Base-by-base conservation (phyloP, 2,329 filamentous ascomycete genomes). In the Phoma sp. region DNA sequence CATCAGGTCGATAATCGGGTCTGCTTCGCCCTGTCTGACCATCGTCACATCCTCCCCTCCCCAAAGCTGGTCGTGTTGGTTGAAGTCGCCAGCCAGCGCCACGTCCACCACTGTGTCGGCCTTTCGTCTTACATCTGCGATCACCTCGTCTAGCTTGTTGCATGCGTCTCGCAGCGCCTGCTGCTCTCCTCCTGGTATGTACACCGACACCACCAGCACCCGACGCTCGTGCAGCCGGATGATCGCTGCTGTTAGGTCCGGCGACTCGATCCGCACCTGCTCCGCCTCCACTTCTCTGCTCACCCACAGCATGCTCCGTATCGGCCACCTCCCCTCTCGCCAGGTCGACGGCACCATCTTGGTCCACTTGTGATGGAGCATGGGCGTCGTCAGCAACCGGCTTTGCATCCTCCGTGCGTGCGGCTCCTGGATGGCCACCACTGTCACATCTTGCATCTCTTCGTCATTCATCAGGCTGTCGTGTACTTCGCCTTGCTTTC, bases 221-320 rank as follows among this genome's bases (percentile, higher is more conserved):
- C 20, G 36, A 9, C 36, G 36, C 36, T 38, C 12, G 36, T 38
- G 36, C 36, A 38, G 36, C 36, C 12, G 36, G 36, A 25, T 38
- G 20, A 38, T 38, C 36, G 36, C 36, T 38, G 36, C 36, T 38
- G 20, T 38, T 12, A 38, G 7, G 36, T 38, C 36, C 7, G 20
- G 36, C 36, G 36, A 38, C 36, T 38, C 36, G 12, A 38, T 38
- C 36, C 36, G 36, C n/a, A n/a, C n/a, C n/a, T n/a, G n/a, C n/a
- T n/a, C n/a, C n/a, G n/a, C n/a, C n/a, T n/a, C n/a, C n/a, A n/a
- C n/a, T n/a, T n/a, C n/a, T n/a, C n/a, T n/a, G n/a, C n/a, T n/a
- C n/a, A n/a, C n/a, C n/a, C n/a, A n/a, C n/a, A n/a, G n/a, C n/a
- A n/a, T n/a, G n/a, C n/a, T n/a, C n/a, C n/a, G n/a, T n/a, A n/a